A percentile compares a stretch with the other conserved stretches of the same genome.
Conservation (phyloP, 2,329 filamentous ascomycete genomes). For the Capronia epimyces region DNA sequence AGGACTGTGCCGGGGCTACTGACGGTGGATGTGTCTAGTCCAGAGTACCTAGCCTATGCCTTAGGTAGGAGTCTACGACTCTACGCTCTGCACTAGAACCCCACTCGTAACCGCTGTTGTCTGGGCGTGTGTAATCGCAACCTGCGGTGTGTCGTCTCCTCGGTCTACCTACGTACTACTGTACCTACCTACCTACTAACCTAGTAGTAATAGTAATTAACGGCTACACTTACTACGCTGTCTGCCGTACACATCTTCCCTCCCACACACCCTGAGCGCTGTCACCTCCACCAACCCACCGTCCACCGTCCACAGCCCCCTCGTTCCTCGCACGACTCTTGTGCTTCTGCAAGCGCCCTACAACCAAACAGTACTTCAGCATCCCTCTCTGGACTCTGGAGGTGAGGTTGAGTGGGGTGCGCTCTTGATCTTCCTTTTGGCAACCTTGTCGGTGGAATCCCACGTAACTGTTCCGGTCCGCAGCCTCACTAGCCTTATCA, state of each 20-base stretch:
- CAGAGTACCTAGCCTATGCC: too few relatives aligned
- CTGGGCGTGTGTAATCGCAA: too few relatives aligned
- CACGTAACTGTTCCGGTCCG: slow-evolving; percentile 24
- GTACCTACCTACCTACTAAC: neutral
- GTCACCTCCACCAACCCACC: neutral
- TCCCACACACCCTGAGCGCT: neutral
- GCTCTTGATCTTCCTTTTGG: neutral
- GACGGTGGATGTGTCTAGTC: too few relatives aligned
- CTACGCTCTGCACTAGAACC: too few relatives aligned
- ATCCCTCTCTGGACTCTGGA: neutral
- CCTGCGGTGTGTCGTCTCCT: neutral
- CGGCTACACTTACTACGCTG: too few relatives aligned
- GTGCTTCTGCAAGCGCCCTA: neutral
- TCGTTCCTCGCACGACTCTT: neutral
- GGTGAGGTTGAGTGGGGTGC: neutral
- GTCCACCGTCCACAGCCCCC: neutral
- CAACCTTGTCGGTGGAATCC: slow-evolving; percentile 18
- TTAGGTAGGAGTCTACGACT: too few relatives aligned
- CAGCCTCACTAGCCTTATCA: slow-evolving; percentile 19
- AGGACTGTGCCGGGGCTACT: too few relatives aligned
- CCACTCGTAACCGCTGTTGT: too few relatives aligned
- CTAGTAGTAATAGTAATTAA: neutral
- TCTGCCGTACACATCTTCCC: neutral
- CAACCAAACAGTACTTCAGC: neutral
- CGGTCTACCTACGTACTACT: too few relatives aligned